Conservation (phyloP, 2,329 filamentous ascomycete species). For the Apiospora arundinis region DNA sequence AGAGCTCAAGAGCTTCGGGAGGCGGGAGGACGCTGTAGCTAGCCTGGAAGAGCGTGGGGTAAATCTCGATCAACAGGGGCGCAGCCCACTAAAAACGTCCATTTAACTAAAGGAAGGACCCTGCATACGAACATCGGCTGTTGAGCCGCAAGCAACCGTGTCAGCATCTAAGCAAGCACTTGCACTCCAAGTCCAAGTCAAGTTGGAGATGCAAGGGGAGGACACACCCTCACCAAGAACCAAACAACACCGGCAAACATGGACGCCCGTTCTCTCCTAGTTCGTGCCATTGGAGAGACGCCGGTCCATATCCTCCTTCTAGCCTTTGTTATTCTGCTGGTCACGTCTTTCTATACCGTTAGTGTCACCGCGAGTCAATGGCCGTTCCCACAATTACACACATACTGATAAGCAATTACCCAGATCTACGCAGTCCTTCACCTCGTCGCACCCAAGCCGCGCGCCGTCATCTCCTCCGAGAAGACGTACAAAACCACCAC, state of each 20-base stretch:
- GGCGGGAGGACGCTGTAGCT: neutral
- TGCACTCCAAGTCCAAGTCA: neutral
- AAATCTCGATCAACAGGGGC: neutral
- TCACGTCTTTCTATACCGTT: constrained; percentile 19
- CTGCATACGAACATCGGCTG: neutral
- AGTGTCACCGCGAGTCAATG: neutral
- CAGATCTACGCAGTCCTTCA: constrained; percentile 21
- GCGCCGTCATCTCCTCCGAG: constrained; percentile 75
- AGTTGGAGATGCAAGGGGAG: neutral
- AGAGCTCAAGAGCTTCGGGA: no score
- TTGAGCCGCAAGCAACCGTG: constrained; percentile 13
- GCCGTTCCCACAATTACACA: neutral
- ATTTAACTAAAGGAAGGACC: neutral
- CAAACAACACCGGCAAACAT: neutral
- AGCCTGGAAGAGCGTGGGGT: neutral
- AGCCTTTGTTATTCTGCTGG: neutral
- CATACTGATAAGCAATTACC: neutral
- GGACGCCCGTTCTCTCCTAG: neutral
- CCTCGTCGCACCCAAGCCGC: constrained; percentile 68
- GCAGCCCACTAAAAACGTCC: neutral
- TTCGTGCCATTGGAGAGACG: neutral
- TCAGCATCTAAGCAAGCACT: constrained; percentile 1
- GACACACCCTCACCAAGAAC: neutral
- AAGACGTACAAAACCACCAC: constrained; percentile 83
- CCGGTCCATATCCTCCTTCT: neutral